These are phyloP conservation scores for Cryphonectria naterciae DNA, from an alignment of 2,329 filamentous ascomycete species.

Conservation along the genomic window DNA sequence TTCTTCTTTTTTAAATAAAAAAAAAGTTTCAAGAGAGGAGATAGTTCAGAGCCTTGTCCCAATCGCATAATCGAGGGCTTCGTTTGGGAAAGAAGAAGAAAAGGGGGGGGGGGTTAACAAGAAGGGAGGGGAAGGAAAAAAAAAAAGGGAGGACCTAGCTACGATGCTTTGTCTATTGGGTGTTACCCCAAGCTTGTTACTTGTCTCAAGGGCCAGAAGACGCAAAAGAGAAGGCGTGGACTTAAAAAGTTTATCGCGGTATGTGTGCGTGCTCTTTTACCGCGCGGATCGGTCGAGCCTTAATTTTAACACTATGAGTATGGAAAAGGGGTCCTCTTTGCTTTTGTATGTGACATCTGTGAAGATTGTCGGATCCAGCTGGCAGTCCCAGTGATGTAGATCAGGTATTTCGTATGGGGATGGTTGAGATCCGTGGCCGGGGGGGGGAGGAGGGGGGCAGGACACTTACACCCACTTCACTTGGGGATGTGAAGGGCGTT, in stretches of 20 bases:
- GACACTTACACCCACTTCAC: background rate
- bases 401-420: background rate
- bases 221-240: background rate
- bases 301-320: background rate
- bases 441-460: background rate
- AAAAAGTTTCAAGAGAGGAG: background rate
- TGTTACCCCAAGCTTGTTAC: background rate
- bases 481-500: background rate
- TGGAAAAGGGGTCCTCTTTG: background rate
- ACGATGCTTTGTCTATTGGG: background rate
- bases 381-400: background rate
- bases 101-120: too few species aligned
- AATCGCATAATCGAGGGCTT: conserved; percentile 16
- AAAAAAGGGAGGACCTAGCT: background rate
- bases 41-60: background rate
- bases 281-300: background rate
- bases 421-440: background rate
- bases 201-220: background rate
- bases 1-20: background rate
- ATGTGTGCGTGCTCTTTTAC: background rate
- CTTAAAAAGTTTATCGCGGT: background rate
- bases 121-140: too few species aligned
- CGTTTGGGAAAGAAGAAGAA: conserved; percentile 7
- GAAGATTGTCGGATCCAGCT: background rate
- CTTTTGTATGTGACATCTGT: background rate